phyloP scores from a whole-genome alignment of 129 eudicot genomes.

The Tagetes patula region DNA sequence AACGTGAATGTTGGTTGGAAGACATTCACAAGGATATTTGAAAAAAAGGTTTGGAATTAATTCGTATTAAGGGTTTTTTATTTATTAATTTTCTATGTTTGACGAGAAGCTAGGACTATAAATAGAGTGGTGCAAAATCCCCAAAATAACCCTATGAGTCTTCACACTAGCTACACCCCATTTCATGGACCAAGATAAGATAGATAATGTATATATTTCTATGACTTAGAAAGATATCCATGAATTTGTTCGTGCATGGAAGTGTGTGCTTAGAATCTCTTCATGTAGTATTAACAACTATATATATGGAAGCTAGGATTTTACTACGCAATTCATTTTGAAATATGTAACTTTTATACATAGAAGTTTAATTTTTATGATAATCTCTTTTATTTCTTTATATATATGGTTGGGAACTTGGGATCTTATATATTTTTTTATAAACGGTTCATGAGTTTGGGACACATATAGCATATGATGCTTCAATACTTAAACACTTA shows the following conservation, averaged over 20 bases:
- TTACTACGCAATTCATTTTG: neutral
- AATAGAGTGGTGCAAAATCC: constrained; percentile 7
- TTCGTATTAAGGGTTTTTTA: neutral
- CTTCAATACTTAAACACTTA: too few relatives aligned
- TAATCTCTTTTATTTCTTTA: neutral
- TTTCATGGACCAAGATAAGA: constrained; percentile 43
- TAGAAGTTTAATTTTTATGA: neutral
- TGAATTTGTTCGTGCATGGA: constrained; percentile 20
- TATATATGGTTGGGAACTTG: neutral
- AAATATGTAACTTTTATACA: neutral
- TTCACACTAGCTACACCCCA: constrained; percentile 30
- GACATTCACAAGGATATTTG: constrained; percentile 69
- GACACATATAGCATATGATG: too few relatives aligned
- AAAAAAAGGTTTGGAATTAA: constrained; percentile 24
- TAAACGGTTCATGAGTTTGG: too few relatives aligned
- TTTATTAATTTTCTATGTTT: constrained; percentile 15
- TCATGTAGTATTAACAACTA: constrained; percentile 8
- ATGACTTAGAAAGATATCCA: constrained; percentile 29
- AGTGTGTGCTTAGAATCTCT: constrained; percentile 31
- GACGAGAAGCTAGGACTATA: neutral
- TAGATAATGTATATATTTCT: constrained; percentile 10
- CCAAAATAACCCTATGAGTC: constrained; percentile 27
- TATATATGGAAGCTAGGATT: neutral
- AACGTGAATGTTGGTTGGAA: constrained; percentile 98
- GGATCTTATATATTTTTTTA: too few relatives aligned